Evolutionary conservation across 2,329 filamentous ascomycete species (phyloP).

Genomic region (Fusarium bulbicola): DNA sequence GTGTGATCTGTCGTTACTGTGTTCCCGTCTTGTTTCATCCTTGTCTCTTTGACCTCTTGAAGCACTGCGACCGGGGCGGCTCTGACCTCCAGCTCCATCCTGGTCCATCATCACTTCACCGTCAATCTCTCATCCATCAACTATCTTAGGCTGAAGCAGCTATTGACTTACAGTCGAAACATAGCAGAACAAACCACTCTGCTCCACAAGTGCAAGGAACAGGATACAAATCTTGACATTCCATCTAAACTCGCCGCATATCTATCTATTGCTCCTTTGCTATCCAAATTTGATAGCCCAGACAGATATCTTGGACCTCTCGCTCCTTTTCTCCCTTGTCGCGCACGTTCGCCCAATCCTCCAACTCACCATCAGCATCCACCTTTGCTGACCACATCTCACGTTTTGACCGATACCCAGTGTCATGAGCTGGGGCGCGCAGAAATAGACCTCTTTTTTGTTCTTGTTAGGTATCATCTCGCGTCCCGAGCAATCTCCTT

Average conservation of each 20-base stretch:
- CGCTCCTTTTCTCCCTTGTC: constrained; percentile 34
- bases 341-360: constrained; percentile 5
- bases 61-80: constrained; percentile 17
- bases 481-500: constrained; percentile 41
- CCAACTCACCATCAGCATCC: constrained; percentile 25
- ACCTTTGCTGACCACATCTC: constrained; percentile 19
- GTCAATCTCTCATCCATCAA: constrained; percentile 31
- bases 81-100: constrained; percentile 15
- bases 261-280: constrained; percentile 22
- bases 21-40: constrained; percentile 24
- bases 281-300: background rate
- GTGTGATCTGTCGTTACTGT: background rate
- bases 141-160: constrained; percentile 4
- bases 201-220: constrained; percentile 15
- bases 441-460: constrained; percentile 26
- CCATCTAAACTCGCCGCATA: constrained; percentile 23
- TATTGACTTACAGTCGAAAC: constrained; percentile 10
- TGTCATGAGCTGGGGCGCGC: constrained; percentile 46
- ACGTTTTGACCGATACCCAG: constrained; percentile 19
- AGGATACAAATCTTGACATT: constrained; percentile 22
- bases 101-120: constrained; percentile 27
- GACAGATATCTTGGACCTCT: constrained; percentile 5
- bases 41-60: constrained; percentile 19
- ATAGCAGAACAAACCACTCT: constrained; percentile 4
- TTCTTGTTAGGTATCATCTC: constrained; percentile 40